phyloP scores from a whole-genome alignment of 257 asterid species.

The Lantana camara region DNA sequence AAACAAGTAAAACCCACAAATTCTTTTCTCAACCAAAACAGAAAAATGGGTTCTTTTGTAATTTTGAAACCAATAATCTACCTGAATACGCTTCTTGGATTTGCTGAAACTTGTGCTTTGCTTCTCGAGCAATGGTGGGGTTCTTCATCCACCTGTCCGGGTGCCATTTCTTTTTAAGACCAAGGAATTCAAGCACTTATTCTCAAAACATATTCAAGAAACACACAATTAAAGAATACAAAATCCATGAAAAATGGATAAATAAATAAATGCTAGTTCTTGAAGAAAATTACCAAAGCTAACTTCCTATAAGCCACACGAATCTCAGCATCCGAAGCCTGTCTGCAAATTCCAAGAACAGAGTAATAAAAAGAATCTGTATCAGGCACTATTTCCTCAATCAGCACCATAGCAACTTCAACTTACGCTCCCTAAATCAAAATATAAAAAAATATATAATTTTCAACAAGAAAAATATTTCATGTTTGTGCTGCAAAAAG shows the following conservation, averaged over 20 bases:
- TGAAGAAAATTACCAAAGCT: slow-evolving; percentile 26
- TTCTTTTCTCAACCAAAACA: not conserved
- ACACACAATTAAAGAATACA: not conserved
- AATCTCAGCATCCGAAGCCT: slow-evolving; percentile 35
- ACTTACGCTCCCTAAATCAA: no score
- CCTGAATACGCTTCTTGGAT: slow-evolving; percentile 60
- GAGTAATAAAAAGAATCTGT: slow-evolving; percentile 12
- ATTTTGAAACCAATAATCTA: no score
- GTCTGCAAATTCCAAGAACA: slow-evolving; percentile 31
- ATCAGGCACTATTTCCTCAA: slow-evolving; percentile 3
- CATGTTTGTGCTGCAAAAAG: not conserved
- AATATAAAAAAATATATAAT: no score
- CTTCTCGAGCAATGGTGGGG: slow-evolving; percentile 32
- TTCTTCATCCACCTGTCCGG: slow-evolving; percentile 48
- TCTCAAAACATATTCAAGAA: not conserved
- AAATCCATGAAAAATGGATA: not conserved
- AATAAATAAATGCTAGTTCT: not conserved
- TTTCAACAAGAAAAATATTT: not conserved
- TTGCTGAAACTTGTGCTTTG: slow-evolving; percentile 43
- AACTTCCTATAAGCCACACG: slow-evolving; percentile 28
- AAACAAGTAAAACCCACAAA: not conserved
- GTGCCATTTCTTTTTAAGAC: slow-evolving; percentile 45
- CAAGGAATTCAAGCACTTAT: not conserved
- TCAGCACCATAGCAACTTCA: not conserved
- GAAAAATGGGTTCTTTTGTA: no score